These are phyloP conservation scores for Lachnellula cervina DNA, from an alignment of 2,329 filamentous ascomycete genomes.

Conservation along the genomic window DNA sequence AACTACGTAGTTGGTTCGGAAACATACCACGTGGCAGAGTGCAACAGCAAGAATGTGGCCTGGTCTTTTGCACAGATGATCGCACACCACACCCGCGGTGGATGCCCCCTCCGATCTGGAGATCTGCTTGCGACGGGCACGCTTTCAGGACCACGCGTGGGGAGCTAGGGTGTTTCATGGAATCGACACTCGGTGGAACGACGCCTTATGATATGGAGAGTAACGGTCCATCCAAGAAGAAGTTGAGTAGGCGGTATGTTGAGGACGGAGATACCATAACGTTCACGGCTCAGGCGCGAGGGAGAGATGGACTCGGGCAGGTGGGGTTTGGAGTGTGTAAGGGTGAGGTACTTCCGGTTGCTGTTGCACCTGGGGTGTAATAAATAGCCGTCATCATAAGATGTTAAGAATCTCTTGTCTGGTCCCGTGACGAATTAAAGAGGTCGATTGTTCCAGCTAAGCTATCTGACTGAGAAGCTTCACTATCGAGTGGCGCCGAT, in stretches of 20 bases:
- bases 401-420: no score
- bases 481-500: no score
- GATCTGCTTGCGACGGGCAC: conserved; percentile 42
- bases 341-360: conserved; percentile 11
- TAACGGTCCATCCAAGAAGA: conserved; percentile 28
- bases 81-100: conserved; percentile 35
- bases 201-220: conserved; percentile 2
- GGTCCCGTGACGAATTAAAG: no score
- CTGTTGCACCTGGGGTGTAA: neutral
- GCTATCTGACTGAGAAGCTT: no score
- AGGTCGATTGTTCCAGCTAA: no score
- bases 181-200: conserved; percentile 36
- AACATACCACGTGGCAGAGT: neutral
- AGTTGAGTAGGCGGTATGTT: conserved; percentile 31
- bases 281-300: conserved; percentile 12
- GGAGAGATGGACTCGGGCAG: conserved; percentile 13
- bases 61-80: conserved; percentile 38
- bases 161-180: conserved; percentile 38
- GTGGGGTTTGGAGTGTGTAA: conserved; percentile 27
- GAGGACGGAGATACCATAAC: conserved; percentile 36
- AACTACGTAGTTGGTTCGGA: conserved; percentile 11
- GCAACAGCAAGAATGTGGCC: conserved; percentile 32
- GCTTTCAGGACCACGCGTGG: conserved; percentile 34
- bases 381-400: neutral
- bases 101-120: conserved; percentile 35